Conservation (phyloP, 768 basidiomycete species). For the Naganishia friedmannii region DNA sequence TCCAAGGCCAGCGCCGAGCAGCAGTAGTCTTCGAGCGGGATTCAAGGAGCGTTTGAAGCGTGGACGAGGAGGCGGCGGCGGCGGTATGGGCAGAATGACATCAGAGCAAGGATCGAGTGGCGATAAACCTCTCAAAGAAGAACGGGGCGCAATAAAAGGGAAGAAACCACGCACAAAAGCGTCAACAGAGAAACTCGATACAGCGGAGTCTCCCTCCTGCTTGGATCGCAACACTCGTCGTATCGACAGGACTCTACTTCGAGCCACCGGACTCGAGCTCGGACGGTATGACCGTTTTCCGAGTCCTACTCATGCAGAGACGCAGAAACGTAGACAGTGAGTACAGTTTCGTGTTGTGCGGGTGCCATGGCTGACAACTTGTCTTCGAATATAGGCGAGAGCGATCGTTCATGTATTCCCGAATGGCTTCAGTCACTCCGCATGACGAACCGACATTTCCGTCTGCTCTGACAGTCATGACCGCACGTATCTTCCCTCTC, state of each 20-base stretch:
- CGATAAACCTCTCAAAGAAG: not conserved
- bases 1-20: not conserved
- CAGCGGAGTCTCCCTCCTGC: not conserved
- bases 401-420: constrained; percentile 5
- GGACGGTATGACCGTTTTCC: not conserved
- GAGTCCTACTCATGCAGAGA: constrained; percentile 1
- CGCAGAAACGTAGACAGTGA: constrained; percentile 4
- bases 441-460: constrained; percentile 11
- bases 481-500: not conserved
- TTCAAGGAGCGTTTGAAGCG: constrained; percentile 15
- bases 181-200: not conserved
- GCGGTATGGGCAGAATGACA: not conserved
- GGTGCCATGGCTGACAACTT: not conserved
- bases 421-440: constrained; percentile 6
- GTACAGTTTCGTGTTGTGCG: not conserved
- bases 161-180: not conserved
- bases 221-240: not conserved
- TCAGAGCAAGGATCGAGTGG: not conserved
- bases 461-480: not conserved
- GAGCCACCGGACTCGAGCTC: constrained; percentile 9
- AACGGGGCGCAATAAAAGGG: not conserved
- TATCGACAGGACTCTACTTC: constrained; percentile 11
- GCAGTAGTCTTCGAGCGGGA: not conserved
- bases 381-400: not conserved
- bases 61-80: not conserved